phyloP scores from a whole-genome alignment of 2,329 filamentous ascomycete species.

The Madurella fahalii region DNA sequence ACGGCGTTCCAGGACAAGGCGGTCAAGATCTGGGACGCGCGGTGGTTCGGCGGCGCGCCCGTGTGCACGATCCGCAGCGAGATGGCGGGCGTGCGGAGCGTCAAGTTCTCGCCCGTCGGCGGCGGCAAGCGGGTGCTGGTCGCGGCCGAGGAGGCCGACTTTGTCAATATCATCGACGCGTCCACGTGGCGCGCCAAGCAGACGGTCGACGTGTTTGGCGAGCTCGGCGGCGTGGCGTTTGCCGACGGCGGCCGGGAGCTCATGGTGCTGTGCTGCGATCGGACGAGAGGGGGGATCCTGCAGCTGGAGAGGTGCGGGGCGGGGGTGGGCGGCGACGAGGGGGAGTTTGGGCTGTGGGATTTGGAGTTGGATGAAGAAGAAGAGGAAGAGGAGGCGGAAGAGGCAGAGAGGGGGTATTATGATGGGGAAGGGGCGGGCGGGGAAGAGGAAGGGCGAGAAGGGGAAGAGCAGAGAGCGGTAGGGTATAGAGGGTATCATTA shows the following conservation, averaged over 20 bases:
- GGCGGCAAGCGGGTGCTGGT: constrained; percentile 64
- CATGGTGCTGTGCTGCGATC: constrained; percentile 65
- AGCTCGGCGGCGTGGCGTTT: constrained; percentile 66
- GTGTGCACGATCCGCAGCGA: constrained; percentile 57
- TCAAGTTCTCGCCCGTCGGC: constrained; percentile 69
- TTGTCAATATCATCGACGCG: constrained; percentile 66
- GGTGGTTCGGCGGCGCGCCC: constrained; percentile 57
- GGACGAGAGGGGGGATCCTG: constrained; percentile 61
- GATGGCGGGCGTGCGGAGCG: constrained; percentile 64
- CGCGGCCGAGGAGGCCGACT: constrained; percentile 72
- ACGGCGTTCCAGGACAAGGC: constrained; percentile 73
- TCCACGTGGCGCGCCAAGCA: constrained; percentile 62
- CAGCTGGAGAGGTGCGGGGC: constrained; percentile 52
- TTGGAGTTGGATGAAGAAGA: constrained; percentile 10
- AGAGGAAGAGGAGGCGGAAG: background rate
- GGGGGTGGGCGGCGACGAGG: constrained; percentile 8
- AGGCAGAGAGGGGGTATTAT: too few relatives aligned
- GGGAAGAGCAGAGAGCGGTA: too few relatives aligned
- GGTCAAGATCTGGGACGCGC: constrained; percentile 72
- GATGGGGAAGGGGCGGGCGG: constrained; percentile 8
- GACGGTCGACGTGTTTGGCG: constrained; percentile 69
- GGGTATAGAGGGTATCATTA: background rate
- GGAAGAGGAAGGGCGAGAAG: too few relatives aligned
- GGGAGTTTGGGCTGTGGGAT: constrained; percentile 32
- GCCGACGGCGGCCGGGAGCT: constrained; percentile 64